Base-by-base conservation (phyloP, 1,139 yeast species). In the Casaregolazyma suthepensis region DNA sequence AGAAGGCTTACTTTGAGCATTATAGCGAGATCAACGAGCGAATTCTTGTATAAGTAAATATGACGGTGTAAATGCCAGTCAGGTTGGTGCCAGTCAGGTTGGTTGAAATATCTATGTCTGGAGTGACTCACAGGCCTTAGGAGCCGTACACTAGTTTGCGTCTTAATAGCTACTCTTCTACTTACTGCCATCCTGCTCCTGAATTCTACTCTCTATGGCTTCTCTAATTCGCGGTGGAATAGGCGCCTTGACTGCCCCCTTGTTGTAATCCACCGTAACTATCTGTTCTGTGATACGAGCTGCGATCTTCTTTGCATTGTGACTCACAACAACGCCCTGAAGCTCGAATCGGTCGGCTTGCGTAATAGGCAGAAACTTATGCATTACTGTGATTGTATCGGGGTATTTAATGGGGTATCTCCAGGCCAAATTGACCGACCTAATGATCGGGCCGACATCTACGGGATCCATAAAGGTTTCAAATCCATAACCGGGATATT, bases 1-100 rank as follows among this genome's bases (percentile, higher is more conserved):
- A 87, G 67, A 75, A 73, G 60, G 75, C 81, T 18, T 90, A 78
- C 67, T 88, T 81, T 66, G 78, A 72, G 19, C 44, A 60, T 50
- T 69, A 57, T 55, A 56, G 61, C 6, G 54, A 48, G 35, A 49
- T 65, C 13, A 68, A 67, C 48, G 56, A 56, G 45, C 23, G 53
- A 10, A 63, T 65, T 45, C 55, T 60, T n/a, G 59, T 63, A n/a
- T 31, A 22, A 22, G 6, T 22, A 22, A 22, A 22, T 4, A 22
- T 22, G 6, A 22, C 6, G 26, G 31, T 26, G 31, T 26, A 9
- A n/a, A n/a, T n/a, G n/a, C n/a, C n/a, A n/a, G n/a, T n/a, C n/a
- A n/a, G n/a, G n/a, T n/a, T n/a, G n/a, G n/a, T n/a, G n/a, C n/a
- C n/a, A n/a, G n/a, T n/a, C 31, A 26, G 10, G 6, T 26, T 26